These are phyloP conservation scores for Ophiosphaerella narmari DNA, from an alignment of 2,329 filamentous ascomycete species.

Conservation along the genomic window DNA sequence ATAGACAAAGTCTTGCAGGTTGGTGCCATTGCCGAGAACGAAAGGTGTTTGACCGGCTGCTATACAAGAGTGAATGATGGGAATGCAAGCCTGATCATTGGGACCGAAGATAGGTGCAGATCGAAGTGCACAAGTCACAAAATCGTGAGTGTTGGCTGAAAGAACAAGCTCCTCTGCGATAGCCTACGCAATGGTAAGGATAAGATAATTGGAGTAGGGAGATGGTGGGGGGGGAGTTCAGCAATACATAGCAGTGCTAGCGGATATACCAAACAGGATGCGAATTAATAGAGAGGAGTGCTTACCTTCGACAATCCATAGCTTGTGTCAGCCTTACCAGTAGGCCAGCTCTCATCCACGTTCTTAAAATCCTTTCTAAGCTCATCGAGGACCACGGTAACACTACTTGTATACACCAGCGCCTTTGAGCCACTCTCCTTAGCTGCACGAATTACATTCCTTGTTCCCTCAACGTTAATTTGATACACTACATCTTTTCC, in stretches of 20 bases:
- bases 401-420: slow-evolving; percentile 89
- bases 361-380: slow-evolving; percentile 73
- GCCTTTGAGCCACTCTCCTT: slow-evolving; percentile 72
- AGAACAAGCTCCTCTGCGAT: slow-evolving; percentile 82
- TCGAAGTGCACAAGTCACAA: slow-evolving; percentile 81
- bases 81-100: slow-evolving; percentile 77
- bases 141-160: slow-evolving; percentile 67
- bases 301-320: slow-evolving; percentile 88
- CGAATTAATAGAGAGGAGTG: no score
- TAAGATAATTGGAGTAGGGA: background rate
- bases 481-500: slow-evolving; percentile 65
- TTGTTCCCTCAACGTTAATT: slow-evolving; percentile 88
- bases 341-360: slow-evolving; percentile 81
- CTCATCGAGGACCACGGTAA: slow-evolving; percentile 85
- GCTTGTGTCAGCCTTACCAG: slow-evolving; percentile 72
- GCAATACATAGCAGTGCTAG: no score
- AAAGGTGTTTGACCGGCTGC: slow-evolving; percentile 71
- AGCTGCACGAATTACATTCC: slow-evolving; percentile 75
- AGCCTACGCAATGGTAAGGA: slow-evolving; percentile 55
- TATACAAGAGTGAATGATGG: slow-evolving; percentile 74
- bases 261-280: no score
- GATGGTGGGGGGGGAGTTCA: background rate
- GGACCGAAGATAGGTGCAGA: slow-evolving; percentile 91
- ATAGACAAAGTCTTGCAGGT: slow-evolving; percentile 74
- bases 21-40: slow-evolving; percentile 77